Base-by-base conservation (phyloP, 805 yeast species). In the Lipomyces anomalus region DNA sequence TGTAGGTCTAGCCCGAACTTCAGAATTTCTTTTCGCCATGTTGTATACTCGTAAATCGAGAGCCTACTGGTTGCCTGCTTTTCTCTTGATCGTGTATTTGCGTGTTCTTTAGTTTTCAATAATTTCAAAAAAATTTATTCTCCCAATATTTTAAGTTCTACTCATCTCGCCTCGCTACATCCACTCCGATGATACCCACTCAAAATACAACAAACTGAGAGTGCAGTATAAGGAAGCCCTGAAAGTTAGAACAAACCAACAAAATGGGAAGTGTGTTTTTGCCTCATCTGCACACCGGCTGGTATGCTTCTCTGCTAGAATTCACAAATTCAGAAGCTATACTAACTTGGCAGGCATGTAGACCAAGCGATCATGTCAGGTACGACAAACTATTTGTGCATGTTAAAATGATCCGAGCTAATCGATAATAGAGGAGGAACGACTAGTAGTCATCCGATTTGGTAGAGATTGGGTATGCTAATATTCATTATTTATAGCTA, bases 361-460 rank as follows among this genome's bases (percentile, higher is more conserved):
- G 98, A 92, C 66, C 97, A 92, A 61, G 95, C 98, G 4, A 92
- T 92, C 32, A 71, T 92, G 20, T 78, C 87, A n/a, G 51, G 56
- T 45, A 38, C 24, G 30, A 21, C 7, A 42, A 35, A 22, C 21
- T 38, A 3, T n/a, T n/a, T n/a, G n/a, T n/a, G n/a, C n/a, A n/a
- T n/a, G n/a, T n/a, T n/a, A n/a, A n/a, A n/a, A n/a, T 17, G 22
- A 16, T 29, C 7, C 39, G 39, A 28, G 35, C 34, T 21, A 6
- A 18, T 47, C 3, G 13, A 0, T 7, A 20, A 23, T 62, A 5
- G 98, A 92, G 60, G 94, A 84, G 47, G 95, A 86, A 42, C 68
- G 95, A 47, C 65, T 92, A 5, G 97, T 92, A 22, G 81, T 89
- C 7, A 77, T 92, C 16, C 71, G 98, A 30, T 92, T 92, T 63